phyloP scores from a whole-genome alignment of 257 asterid genomes.

The Ilex asprella region DNA sequence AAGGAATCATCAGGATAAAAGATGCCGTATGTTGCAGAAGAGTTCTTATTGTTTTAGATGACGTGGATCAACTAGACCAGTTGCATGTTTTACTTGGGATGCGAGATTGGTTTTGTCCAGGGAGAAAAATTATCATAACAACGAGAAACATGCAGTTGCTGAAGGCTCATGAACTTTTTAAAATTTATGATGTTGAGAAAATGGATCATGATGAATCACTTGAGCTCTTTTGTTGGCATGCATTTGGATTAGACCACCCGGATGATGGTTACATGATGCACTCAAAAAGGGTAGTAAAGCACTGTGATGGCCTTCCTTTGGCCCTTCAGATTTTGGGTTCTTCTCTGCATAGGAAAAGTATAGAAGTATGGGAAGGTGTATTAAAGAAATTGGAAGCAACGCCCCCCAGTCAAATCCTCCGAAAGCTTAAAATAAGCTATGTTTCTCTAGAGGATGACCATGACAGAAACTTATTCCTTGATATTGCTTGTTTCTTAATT shows the following conservation, averaged over 20 bases:
- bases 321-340: slow-evolving; percentile 17
- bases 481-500: slow-evolving; percentile 8
- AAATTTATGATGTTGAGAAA: not conserved
- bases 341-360: slow-evolving; percentile 5
- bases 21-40: too few species aligned
- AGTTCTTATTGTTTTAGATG: too few species aligned
- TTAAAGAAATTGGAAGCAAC: slow-evolving; percentile 8
- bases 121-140: not conserved
- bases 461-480: slow-evolving; percentile 10
- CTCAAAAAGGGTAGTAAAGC: not conserved
- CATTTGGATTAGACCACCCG: slow-evolving; percentile 7
- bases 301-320: slow-evolving; percentile 5
- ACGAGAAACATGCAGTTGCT: not conserved
- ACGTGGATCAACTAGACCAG: too few species aligned
- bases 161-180: not conserved
- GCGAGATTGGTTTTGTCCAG: too few species aligned
- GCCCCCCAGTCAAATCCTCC: slow-evolving; percentile 8
- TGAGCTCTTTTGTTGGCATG: not conserved
- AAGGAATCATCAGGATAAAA: too few species aligned
- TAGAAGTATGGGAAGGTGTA: slow-evolving; percentile 3
- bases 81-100: too few species aligned
- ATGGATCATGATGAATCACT: not conserved
- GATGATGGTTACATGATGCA: not conserved
- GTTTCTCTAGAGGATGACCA: slow-evolving; percentile 13
- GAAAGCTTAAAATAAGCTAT: slow-evolving; percentile 10